These are phyloP conservation scores for Globisporangium echinulatum DNA, from an alignment of 352 stramenopile species.

Conservation along the genomic window DNA sequence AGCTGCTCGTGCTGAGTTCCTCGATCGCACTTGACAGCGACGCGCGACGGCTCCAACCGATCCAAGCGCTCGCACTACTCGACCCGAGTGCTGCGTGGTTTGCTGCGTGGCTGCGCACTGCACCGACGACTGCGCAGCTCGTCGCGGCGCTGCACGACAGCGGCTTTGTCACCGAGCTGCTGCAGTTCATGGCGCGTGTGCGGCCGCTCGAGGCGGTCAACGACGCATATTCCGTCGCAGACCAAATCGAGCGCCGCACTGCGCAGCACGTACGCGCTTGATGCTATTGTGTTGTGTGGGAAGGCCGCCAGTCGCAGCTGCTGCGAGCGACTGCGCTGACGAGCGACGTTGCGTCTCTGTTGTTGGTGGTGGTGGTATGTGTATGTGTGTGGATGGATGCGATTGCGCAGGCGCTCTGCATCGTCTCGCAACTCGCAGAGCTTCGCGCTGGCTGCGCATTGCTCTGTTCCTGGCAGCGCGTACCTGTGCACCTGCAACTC, in stretches of 20 bases:
- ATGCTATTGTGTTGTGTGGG: not conserved
- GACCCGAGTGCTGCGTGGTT: constrained; percentile 36
- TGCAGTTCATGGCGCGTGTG: constrained; percentile 35
- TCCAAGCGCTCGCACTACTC: constrained; percentile 28
- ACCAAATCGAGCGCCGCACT: constrained; percentile 16
- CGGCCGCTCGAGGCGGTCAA: constrained; percentile 19
- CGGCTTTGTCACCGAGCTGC: constrained; percentile 25
- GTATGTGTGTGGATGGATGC: not conserved
- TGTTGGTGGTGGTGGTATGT: too few relatives aligned
- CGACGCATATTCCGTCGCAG: not conserved
- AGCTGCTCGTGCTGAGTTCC: constrained; percentile 37
- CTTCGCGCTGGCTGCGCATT: constrained; percentile 22
- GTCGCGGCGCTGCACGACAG: constrained; percentile 30
- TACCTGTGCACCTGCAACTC: constrained; percentile 20
- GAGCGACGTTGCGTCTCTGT: too few relatives aligned
- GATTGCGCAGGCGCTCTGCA: constrained; percentile 16
- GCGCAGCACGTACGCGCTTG: constrained; percentile 23
- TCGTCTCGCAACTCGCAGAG: constrained; percentile 27
- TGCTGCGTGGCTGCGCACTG: constrained; percentile 37
- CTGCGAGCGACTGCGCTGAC: too few relatives aligned
- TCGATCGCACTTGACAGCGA: constrained; percentile 18
- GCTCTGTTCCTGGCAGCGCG: constrained; percentile 18
- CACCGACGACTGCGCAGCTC: constrained; percentile 25
- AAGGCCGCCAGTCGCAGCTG: too few relatives aligned
- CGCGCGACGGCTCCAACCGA: constrained; percentile 13